Evolutionary conservation across 1,284 basidiomycete species (phyloP).

Genomic region (Ganoderma multipileum): DNA sequence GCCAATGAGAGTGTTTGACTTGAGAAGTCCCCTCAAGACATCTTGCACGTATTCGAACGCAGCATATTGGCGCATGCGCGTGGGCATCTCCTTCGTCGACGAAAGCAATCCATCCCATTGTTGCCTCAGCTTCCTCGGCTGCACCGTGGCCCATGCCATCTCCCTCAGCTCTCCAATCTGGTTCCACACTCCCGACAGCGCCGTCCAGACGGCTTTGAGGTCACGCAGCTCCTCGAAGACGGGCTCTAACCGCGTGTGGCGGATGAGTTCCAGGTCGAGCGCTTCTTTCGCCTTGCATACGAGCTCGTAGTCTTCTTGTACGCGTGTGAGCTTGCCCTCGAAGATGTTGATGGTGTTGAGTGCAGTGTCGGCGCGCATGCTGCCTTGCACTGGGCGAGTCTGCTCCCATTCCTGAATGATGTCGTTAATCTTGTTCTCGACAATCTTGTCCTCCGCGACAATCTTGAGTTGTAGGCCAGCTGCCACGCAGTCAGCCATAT

Average conservation of each 20-base stretch:
- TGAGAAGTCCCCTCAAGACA: constrained; percentile 83
- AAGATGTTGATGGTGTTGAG: constrained; percentile 96
- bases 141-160: constrained; percentile 90
- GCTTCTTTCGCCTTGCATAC: constrained; percentile 97
- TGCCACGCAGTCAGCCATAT: constrained; percentile 39
- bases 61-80: constrained; percentile 98
- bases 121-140: constrained; percentile 94
- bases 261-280: constrained; percentile 89
- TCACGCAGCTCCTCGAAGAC: constrained; percentile 96
- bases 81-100: constrained; percentile 98
- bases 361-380: constrained; percentile 93
- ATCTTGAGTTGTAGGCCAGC: constrained; percentile 98
- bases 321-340: constrained; percentile 87
- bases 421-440: constrained; percentile 93
- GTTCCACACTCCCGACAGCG: constrained; percentile 95
- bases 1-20: constrained; percentile 87
- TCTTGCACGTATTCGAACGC: constrained; percentile 99
- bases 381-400: constrained; percentile 95
- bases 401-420: constrained; percentile 95
- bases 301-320: constrained; percentile 94
- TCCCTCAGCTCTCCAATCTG: constrained; percentile 93
- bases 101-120: constrained; percentile 89
- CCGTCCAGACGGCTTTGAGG: constrained; percentile 98
- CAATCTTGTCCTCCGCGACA: constrained; percentile 98
- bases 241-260: constrained; percentile 91